These are phyloP conservation scores for Suillus paluster DNA, from an alignment of 768 basidiomycete species.

Conservation along the genomic window DNA sequence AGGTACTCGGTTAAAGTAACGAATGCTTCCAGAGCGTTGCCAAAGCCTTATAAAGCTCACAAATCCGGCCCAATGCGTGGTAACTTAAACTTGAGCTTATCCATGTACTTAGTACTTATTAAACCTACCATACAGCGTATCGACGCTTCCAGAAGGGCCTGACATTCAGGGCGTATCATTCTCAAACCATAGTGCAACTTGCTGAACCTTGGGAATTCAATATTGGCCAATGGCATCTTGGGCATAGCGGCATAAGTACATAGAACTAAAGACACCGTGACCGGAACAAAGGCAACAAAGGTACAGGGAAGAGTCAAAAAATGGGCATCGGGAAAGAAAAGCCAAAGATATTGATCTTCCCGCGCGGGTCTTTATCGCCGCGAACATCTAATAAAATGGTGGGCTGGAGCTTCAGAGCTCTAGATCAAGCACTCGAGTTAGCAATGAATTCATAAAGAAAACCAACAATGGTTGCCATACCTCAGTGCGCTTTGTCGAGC, in stretches of 20 bases:
- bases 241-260: conserved; percentile 13
- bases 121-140: neutral
- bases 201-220: neutral
- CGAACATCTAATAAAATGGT: conserved; percentile 28
- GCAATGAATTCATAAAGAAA: neutral
- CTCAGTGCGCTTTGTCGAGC: conserved; percentile 26
- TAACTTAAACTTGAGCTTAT: conserved; percentile 4
- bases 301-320: conserved; percentile 20
- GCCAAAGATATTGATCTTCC: conserved; percentile 17
- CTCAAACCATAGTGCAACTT: neutral
- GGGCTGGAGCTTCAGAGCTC: conserved; percentile 29
- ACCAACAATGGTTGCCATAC: conserved; percentile 15
- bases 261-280: conserved; percentile 6
- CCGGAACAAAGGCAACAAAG: neutral
- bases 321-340: conserved; percentile 22
- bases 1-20: conserved; percentile 17
- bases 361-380: conserved; percentile 5
- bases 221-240: too few species aligned
- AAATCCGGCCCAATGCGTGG: conserved; percentile 28
- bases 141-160: neutral
- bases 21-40: conserved; percentile 22
- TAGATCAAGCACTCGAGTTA: conserved; percentile 15
- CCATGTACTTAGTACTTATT: neutral
- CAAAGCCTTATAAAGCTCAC: conserved; percentile 19
- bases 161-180: neutral